phyloP scores from a whole-genome alignment of 2,329 filamentous ascomycete species.

The Claviceps monticola region DNA sequence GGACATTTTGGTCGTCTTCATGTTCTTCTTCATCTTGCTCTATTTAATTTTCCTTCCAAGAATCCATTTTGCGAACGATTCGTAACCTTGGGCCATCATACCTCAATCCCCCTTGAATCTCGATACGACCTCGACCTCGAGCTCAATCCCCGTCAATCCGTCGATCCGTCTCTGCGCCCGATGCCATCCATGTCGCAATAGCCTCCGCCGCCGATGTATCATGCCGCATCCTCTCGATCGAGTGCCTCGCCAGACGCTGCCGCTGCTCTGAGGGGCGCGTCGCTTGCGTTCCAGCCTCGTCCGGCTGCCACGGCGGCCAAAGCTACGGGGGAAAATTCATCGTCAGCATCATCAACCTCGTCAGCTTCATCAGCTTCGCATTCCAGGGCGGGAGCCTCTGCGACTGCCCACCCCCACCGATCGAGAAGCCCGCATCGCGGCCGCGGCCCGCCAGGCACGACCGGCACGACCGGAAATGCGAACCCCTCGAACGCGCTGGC shows the following conservation, averaged over 20 bases:
- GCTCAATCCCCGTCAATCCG: neutral
- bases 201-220: conserved; percentile 19
- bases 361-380: conserved; percentile 1
- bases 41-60: too few species aligned
- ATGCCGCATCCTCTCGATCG: conserved; percentile 15
- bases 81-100: too few species aligned
- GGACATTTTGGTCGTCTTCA: too few species aligned
- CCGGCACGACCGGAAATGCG: too few species aligned
- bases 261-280: conserved; percentile 38
- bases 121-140: neutral
- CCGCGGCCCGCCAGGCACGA: neutral
- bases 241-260: conserved; percentile 21
- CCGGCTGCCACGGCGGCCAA: neutral
- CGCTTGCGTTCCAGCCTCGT: conserved; percentile 35
- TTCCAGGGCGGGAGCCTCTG: conserved; percentile 19
- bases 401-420: conserved; percentile 16
- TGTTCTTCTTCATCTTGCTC: too few species aligned
- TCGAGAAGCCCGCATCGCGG: neutral
- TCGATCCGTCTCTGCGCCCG: neutral
- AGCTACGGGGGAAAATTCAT: neutral
- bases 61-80: too few species aligned
- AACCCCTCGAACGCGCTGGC: conserved; percentile 1
- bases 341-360: conserved; percentile 8
- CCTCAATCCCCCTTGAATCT: too few species aligned
- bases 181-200: conserved; percentile 9